Base-by-base conservation (phyloP, 768 basidiomycete species). In the Terana coerulea region DNA sequence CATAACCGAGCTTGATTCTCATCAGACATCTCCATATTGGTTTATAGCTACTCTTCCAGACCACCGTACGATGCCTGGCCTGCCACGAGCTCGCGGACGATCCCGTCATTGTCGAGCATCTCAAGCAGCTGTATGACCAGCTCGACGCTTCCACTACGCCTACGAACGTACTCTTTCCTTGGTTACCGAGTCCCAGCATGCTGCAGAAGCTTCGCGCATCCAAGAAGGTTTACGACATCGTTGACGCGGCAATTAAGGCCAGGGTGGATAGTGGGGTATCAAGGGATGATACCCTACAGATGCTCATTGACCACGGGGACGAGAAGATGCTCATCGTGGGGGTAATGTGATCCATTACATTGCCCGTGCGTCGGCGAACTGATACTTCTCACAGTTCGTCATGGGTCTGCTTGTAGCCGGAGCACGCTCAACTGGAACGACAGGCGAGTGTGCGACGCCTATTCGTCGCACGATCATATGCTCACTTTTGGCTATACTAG, bases 401-500 rank as follows among this genome's bases (percentile, higher is more conserved):
- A 88, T 89, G 83, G 88, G 88, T 28, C 69, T 90, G 14, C 72
- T 91, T 50, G 84, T 88, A 50, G 88, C 88, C 28, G 88, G 88
- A n/a, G 83, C 87, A 35, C 77, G 88, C 61, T 85, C 88, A 11
- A 90, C 86, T 39, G 87, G 87, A 10, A 84, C 84, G 9, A 85
- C 86, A 59, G 80, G 81, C 78, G 52, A 59, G 68, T 59, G 21
- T 49, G 11, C 12, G 12, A 35, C 17, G 22, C 47, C 7, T 7
- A 9, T 7, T 50, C 30, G 46, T 49, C 47, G 8, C 33, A 9
- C 30, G 4, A 30, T 47, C 5, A 37, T 29, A 43, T 34, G 33
- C 51, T 53, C 42, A 58, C 51, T 17, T 30, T 25, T 41, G 36
- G 44, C 45, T 50, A 17, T 24, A n/a, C 14, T 34, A 74, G 87